Evolutionary conservation across 495 filamentous ascomycete species (phyloP).

Genomic region (Neurospora hispaniola): DNA sequence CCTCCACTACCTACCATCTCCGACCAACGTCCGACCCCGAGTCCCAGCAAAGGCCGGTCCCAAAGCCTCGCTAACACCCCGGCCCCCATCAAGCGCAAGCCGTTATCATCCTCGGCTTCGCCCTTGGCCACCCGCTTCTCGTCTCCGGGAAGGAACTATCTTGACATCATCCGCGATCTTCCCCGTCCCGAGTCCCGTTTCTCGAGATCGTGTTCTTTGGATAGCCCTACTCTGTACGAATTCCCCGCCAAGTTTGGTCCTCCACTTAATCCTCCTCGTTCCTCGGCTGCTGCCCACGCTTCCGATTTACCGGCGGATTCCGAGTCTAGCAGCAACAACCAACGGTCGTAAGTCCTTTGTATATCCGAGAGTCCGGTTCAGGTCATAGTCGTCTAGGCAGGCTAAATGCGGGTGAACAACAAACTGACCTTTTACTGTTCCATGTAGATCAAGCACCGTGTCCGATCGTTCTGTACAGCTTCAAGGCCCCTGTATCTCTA

Average conservation of each 20-base stretch:
- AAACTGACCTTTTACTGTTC: conserved; percentile 13
- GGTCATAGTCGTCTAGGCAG: conserved; percentile 6
- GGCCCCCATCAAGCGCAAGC: conserved; percentile 41
- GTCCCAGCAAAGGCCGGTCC: conserved; percentile 20
- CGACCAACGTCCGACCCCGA: conserved; percentile 15
- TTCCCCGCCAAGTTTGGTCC: conserved; percentile 26
- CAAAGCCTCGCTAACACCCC: conserved; percentile 20
- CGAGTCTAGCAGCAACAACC: conserved; percentile 6
- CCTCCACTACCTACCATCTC: conserved; percentile 11
- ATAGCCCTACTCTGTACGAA: conserved; percentile 48
- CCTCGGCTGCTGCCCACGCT: conserved; percentile 9
- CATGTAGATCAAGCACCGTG: conserved; percentile 19
- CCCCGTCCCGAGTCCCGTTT: conserved; percentile 37
- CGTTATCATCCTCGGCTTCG: conserved; percentile 42
- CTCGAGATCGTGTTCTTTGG: conserved; percentile 39
- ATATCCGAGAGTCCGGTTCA: neutral
- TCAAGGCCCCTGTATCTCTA: conserved; percentile 9
- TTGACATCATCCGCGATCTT: conserved; percentile 24
- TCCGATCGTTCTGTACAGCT: conserved; percentile 7
- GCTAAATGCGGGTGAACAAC: conserved; percentile 17
- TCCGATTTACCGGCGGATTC: conserved; percentile 8
- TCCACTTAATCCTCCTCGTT: conserved; percentile 5
- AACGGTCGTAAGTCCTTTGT: conserved; percentile 16
- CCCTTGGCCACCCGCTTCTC: conserved; percentile 39
- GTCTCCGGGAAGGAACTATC: conserved; percentile 31